Conservation (phyloP, 768 basidiomycete genomes). For the Hydnum rufescens region DNA sequence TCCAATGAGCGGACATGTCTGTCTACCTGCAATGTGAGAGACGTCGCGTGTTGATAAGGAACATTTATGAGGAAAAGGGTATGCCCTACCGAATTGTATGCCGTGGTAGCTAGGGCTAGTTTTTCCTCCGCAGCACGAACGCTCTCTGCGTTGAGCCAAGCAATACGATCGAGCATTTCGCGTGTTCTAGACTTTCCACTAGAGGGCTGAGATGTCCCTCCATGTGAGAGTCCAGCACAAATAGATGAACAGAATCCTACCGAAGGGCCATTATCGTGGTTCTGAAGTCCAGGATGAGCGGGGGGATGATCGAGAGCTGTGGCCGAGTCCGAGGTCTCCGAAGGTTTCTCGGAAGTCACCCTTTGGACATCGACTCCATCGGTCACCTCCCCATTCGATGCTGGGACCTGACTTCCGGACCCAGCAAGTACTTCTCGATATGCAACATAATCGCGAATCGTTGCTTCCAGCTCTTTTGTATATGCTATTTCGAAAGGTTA, state of each 20-base stretch:
- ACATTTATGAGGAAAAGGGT: background rate
- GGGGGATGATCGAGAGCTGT: too few species aligned
- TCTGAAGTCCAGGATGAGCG: too few species aligned
- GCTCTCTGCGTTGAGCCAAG: slow-evolving; percentile 37
- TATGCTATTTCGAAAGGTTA: slow-evolving; percentile 18
- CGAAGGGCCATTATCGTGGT: too few species aligned
- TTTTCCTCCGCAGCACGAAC: slow-evolving; percentile 56
- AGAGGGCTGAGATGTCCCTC: background rate
- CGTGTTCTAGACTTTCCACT: slow-evolving; percentile 17
- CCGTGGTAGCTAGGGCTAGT: slow-evolving; percentile 49
- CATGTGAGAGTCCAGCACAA: background rate
- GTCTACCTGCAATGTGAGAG: slow-evolving; percentile 48
- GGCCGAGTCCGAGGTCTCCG: too few species aligned
- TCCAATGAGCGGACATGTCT: slow-evolving; percentile 63
- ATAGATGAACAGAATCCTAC: background rate
- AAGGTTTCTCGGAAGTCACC: too few species aligned
- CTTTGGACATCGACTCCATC: too few species aligned
- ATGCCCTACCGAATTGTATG: slow-evolving; percentile 42
- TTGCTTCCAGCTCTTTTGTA: slow-evolving; percentile 24
- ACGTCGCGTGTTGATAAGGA: background rate
- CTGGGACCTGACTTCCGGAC: too few species aligned
- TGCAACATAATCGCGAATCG: slow-evolving; percentile 29
- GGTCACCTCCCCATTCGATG: too few species aligned
- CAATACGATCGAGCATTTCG: slow-evolving; percentile 36
- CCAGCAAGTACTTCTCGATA: slow-evolving; percentile 16